Evolutionary conservation across 2,329 filamentous ascomycete genomes (phyloP).

Genomic region (Aspergillus fumigatus): DNA sequence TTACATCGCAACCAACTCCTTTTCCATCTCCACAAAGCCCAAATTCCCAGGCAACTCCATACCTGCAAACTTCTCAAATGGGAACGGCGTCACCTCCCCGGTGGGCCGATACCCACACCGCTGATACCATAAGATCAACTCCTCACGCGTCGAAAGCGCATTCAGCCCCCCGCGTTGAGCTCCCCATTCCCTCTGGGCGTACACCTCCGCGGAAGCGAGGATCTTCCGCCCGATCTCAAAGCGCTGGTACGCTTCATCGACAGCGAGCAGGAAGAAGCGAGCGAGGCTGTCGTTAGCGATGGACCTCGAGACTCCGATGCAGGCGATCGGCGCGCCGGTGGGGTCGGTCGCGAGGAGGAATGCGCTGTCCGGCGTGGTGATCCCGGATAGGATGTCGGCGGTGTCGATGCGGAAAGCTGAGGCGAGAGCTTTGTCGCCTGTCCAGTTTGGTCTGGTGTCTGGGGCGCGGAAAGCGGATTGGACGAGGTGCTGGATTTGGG

Average conservation of each 20-base stretch:
- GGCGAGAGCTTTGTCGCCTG: conserved; percentile 29
- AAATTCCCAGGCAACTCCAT: conserved; percentile 16
- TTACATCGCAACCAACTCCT: background rate
- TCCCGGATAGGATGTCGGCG: conserved; percentile 20
- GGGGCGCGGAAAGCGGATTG: conserved; percentile 40
- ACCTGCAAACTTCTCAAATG: conserved; percentile 11
- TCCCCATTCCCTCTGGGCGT: conserved; percentile 20
- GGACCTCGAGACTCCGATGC: conserved; percentile 11
- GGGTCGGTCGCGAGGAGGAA: conserved; percentile 21
- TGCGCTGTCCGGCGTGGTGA: conserved; percentile 23
- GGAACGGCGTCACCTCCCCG: conserved; percentile 12
- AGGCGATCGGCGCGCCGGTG: conserved; percentile 12
- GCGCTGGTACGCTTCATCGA: conserved; percentile 14
- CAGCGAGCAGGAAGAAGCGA: background rate
- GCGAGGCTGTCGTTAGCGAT: background rate
- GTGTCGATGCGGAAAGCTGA: conserved; percentile 19
- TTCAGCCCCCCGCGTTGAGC: conserved; percentile 17
- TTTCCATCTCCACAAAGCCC: conserved; percentile 21
- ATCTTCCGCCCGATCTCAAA: conserved; percentile 21
- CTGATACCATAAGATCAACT: conserved; percentile 27
- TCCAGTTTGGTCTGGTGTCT: conserved; percentile 35
- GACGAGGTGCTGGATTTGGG: conserved; percentile 33
- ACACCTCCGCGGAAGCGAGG: conserved; percentile 25
- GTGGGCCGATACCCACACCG: conserved; percentile 24
- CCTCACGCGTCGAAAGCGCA: conserved; percentile 24